Evolutionary conservation across 75 land plant genomes (phyloP), one percentile per base, ranked within the genome.

Genomic region (Adiantum capillusveneris): DNA sequence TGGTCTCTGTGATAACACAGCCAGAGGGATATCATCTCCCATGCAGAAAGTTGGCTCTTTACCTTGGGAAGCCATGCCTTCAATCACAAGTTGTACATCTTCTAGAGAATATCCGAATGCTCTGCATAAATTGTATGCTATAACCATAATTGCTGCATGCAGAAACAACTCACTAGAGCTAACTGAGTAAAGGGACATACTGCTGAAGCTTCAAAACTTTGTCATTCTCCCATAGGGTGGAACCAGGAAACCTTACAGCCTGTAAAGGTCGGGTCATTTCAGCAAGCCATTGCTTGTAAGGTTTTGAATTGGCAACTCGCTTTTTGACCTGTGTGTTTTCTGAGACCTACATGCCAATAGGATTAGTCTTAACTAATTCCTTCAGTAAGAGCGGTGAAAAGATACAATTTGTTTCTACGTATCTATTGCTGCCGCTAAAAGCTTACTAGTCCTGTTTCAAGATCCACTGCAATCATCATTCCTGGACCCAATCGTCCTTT

Each of bases 1-100:
- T 29, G 87, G 75, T 53, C 58, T 86, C 59, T 79, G 83, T 29
- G 99, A 95, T 58, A 95, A 51, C 13, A 84, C 78, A 18, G 99
- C 99, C 59, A 94, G 66, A 56, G 99, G 99, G 50, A 80, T 84
- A 70, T 94, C 99, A 78, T 94, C 96, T 6, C 99, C 99, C 99
- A 94, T 94, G 75, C 96, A 94, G 62, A 86, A 90, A 19, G 96
- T 90, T 36, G 99, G 96, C 49, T 94, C 99, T 66, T 90, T 95
- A 13, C 96, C 99, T 79, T 90, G 87, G 28, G 92, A 66, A 37
- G 99, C 99, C 99, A 95, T 95, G 31, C 61, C 69, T 66, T 90
- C 96, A 59, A 95, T 95, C 6, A 95, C 75, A 90, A 95, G 89
- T 64, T 95, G 96, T n/a, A 95, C 91, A 82, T 90, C 99, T 63